These are phyloP conservation scores for Skeletonema tropicum DNA, from an alignment of 108 stramenopile genomes.

Conservation along the genomic window DNA sequence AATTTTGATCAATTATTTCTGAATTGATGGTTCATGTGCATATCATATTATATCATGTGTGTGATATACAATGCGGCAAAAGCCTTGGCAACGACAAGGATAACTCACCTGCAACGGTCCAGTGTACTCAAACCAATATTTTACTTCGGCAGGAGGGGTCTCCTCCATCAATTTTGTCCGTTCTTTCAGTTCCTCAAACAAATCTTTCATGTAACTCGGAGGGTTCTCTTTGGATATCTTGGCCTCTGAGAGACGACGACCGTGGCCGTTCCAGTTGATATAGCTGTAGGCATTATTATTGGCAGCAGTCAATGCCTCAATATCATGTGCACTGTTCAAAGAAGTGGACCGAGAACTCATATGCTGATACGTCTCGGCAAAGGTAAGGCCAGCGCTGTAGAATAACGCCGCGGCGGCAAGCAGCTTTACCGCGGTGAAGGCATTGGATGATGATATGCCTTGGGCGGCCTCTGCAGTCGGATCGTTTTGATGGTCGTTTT, in stretches of 20 bases:
- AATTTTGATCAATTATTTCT: too few species aligned
- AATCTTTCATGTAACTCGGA: slow-evolving; percentile 73
- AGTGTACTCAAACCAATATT: slow-evolving; percentile 92
- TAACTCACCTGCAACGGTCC: slow-evolving; percentile 83
- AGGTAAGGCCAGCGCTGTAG: slow-evolving; percentile 43
- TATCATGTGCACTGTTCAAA: neutral
- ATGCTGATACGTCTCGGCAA: slow-evolving; percentile 36
- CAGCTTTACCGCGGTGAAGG: slow-evolving; percentile 32
- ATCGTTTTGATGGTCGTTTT: neutral
- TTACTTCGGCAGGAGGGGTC: slow-evolving; percentile 86
- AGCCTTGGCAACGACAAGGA: neutral
- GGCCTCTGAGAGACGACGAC: slow-evolving; percentile 20
- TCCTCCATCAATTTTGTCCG: slow-evolving; percentile 85
- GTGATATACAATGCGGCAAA: neutral
- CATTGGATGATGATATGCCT: slow-evolving; percentile 2
- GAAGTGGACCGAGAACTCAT: neutral
- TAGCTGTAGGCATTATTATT: slow-evolving; percentile 21
- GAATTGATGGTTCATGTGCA: neutral
- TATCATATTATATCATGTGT: too few species aligned
- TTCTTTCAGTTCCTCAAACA: slow-evolving; percentile 70
- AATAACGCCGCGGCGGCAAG: slow-evolving; percentile 43
- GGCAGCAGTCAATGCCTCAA: slow-evolving; percentile 12
- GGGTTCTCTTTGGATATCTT: slow-evolving; percentile 26
- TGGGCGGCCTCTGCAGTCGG: slow-evolving; percentile 3
- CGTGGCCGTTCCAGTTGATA: neutral